Base-by-base conservation (phyloP, 768 basidiomycete genomes). In the Kwoniella sp. region DNA sequence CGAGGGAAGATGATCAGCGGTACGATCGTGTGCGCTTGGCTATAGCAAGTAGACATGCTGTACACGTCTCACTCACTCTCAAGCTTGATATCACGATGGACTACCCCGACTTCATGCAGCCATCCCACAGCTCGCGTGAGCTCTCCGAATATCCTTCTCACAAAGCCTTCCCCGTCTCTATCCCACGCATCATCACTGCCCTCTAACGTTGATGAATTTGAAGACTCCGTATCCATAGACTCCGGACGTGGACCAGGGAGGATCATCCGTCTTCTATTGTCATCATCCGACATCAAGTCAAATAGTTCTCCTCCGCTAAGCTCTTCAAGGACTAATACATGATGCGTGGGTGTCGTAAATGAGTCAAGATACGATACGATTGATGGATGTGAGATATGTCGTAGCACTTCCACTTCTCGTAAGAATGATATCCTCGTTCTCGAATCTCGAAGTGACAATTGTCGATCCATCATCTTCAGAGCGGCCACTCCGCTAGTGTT, bases 11-110 rank as follows among this genome's bases (percentile, higher is more conserved):
- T n/a, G 27, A 36, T 40, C 15, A 37, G 22, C 37, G 7, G 13
- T 29, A 19, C 13, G 33, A 5, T 17, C 19, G 22, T 24, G 6
- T 21, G 27, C 47, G 8, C 5, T 25, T 17, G 30, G 15, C 22
- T 10, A 15, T 15, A 17, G 7, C 22, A 46, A 9, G n/a, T 24
- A 37, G 19, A n/a, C 12, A 33, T 25, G 26, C 9, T 21, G 17
- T 17, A 30, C 6, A 50, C 29, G 29, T 4, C 36, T 21, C 1
- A 80, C 84, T 72, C 68, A 85, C 84, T 85, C 69, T 85, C 84
- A 29, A 85, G 86, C 81, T 95, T 95, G 81, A 95, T 87, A 80
- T 94, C 92, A 2, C 92, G 85, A 79, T 95, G 92, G 1, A 95
- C 91, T 44, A 93, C 83, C 0, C 87, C 88, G 15, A 90, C 88